phyloP scores from a whole-genome alignment of 192 early-diverging fungal species.

The Kickxella alabastrina region DNA sequence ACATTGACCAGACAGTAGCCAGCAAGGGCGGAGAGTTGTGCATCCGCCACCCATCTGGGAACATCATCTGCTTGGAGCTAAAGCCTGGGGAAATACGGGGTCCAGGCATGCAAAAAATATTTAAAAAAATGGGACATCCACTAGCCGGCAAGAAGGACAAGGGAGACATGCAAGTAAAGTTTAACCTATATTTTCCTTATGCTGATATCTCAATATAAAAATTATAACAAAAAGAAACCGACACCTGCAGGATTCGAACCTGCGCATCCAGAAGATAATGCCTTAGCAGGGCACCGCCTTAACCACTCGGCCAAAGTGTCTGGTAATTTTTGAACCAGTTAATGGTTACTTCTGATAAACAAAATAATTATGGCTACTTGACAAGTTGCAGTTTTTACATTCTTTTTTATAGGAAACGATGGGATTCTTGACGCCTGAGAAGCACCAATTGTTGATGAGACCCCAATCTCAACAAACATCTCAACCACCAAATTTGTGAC shows the following conservation, averaged over 20 bases:
- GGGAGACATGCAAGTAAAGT: constrained; percentile 19
- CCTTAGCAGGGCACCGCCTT: constrained; percentile 67
- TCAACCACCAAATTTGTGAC: no score
- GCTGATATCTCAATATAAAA: constrained; percentile 8
- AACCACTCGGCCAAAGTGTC: constrained; percentile 52
- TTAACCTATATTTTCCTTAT: constrained; percentile 12
- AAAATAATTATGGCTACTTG: no score
- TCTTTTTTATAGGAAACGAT: no score
- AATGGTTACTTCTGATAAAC: no score
- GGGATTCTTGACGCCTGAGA: no score
- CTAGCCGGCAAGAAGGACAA: neutral
- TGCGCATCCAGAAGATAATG: constrained; percentile 63
- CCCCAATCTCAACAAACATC: no score
- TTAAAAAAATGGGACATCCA: constrained; percentile 8
- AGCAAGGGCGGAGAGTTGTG: constrained; percentile 15
- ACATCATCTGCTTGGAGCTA: constrained; percentile 8
- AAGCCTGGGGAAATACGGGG: constrained; percentile 11
- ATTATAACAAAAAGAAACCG: constrained; percentile 47
- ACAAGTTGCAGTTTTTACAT: no score
- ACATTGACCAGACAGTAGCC: constrained; percentile 17
- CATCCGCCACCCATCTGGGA: constrained; percentile 21
- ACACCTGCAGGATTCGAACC: constrained; percentile 68
- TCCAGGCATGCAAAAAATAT: constrained; percentile 10
- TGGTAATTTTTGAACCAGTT: no score
- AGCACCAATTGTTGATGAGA: no score